Percentiles rank a stretch among this genome's conserved stretches.
Evolutionary conservation across 106 monocot species (phyloP).

Genomic region (Acorus calamus): DNA sequence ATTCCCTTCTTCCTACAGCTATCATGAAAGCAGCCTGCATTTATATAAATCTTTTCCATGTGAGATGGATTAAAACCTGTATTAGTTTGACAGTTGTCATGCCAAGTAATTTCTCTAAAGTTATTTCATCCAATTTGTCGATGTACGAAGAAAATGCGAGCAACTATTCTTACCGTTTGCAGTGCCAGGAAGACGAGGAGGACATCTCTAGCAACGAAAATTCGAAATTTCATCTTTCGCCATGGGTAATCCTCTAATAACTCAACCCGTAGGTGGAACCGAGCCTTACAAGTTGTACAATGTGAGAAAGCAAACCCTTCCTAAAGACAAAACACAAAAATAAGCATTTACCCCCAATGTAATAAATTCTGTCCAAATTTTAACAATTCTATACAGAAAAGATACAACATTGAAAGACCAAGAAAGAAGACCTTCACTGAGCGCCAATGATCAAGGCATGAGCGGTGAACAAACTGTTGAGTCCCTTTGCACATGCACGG

Average conservation of each 20-base stretch:
- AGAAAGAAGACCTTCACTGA: constrained; percentile 61
- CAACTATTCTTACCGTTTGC: constrained; percentile 18
- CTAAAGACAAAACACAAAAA: constrained; percentile 8
- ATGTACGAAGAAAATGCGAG: not conserved
- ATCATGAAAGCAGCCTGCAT: too few relatives aligned
- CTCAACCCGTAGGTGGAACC: constrained; percentile 19
- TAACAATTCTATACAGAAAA: not conserved
- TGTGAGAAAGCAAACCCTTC: constrained; percentile 27
- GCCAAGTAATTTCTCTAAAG: too few relatives aligned
- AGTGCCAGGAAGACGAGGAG: constrained; percentile 12
- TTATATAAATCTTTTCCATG: too few relatives aligned
- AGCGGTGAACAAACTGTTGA: constrained; percentile 97
- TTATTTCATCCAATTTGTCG: too few relatives aligned
- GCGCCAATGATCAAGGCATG: constrained; percentile 98
- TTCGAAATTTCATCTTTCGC: constrained; percentile 22
- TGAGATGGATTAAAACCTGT: too few relatives aligned
- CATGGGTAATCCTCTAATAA: constrained; percentile 9
- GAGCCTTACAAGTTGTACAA: constrained; percentile 31
- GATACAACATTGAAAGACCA: not conserved
- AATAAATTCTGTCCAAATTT: too few relatives aligned
- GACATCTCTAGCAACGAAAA: constrained; percentile 25
- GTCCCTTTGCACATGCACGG: constrained; percentile 99
- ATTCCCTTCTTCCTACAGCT: too few relatives aligned
- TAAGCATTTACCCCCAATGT: too few relatives aligned
- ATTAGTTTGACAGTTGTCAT: too few relatives aligned